Evolutionary conservation across 1,284 basidiomycete genomes (phyloP), one percentile per base, ranked within the genome.

Genomic region (Mycena citricolor): DNA sequence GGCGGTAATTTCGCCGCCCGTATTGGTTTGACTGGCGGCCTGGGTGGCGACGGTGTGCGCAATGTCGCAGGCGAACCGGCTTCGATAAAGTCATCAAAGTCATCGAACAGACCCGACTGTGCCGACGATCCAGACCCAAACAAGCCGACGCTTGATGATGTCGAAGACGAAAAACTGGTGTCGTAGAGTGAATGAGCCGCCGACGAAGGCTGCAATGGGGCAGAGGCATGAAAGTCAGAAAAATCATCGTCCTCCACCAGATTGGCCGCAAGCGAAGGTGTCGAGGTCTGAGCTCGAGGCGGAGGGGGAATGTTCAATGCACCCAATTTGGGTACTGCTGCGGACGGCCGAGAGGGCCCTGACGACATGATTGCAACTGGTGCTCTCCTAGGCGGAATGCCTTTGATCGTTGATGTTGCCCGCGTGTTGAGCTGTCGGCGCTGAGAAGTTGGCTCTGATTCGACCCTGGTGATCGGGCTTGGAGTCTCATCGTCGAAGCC

Each of bases 21-120:
- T 22, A 52, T 28, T 7, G 58, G 49, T 53, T 77, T 76, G 7
- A 65, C 55, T 14, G 74, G 74, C 14, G 67, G 66, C 26, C 58
- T 66, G 14, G 73, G 74, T 28, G 72, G 74, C 13, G 67, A 67
- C 2, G 72, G 63, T 12, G 68, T 63, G 25, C 51, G 61, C 21
- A 67, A 43, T 13, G 49, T 50, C 11, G 42, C 13, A 7, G 52
- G 38, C 13, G 48, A 54, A n/a, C 65, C 56, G 4, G 68, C 62
- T 30, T 68, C 67, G 24, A 71, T 60, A 40, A 76, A 70, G 29
- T 71, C 68, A 45, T 74, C 67, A 53, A 79, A 76, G 48, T 72
- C 67, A 52, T 76, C 65, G 44, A 68, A 65, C 5, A 39, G 48
- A 25, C 47, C 42, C n/a, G 40, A 43, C 40, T 44, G 54, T 42